Evolutionary conservation across 805 yeast species (phyloP).

Genomic region (Zygosaccharomyces bailii): DNA sequence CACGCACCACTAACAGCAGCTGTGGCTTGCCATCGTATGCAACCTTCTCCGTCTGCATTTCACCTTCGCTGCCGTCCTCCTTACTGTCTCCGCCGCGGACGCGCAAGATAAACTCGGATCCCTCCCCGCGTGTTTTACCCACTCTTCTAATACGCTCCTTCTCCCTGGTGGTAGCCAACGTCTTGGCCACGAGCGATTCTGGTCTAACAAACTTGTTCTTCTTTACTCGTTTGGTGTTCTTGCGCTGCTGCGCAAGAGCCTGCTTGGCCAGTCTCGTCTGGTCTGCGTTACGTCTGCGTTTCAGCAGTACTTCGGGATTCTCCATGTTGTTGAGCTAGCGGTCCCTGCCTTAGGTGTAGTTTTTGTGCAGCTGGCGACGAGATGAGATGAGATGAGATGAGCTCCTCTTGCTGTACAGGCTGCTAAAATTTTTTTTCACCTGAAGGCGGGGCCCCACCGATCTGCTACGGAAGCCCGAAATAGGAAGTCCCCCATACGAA

Average conservation of each 20-base stretch:
- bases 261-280: slow-evolving; percentile 70
- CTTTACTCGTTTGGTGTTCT: slow-evolving; percentile 42
- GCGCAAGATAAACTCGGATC: slow-evolving; percentile 36
- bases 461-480: too few relatives aligned
- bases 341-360: not conserved
- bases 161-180: slow-evolving; percentile 64
- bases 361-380: not conserved
- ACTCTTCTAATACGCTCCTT: slow-evolving; percentile 63
- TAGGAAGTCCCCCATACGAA: too few relatives aligned
- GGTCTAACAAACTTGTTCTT: slow-evolving; percentile 64
- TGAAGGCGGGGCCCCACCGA: too few relatives aligned
- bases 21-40: slow-evolving; percentile 43
- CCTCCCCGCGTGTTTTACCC: slow-evolving; percentile 34
- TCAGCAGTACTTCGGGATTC: slow-evolving; percentile 72
- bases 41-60: slow-evolving; percentile 20
- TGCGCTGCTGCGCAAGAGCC: slow-evolving; percentile 53
- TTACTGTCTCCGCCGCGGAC: slow-evolving; percentile 25
- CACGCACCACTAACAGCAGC: slow-evolving; percentile 63
- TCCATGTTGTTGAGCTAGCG: slow-evolving; percentile 38
- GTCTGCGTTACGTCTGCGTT: slow-evolving; percentile 77
- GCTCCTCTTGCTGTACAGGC: too few relatives aligned
- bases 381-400: not conserved
- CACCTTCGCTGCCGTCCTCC: slow-evolving; percentile 12
- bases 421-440: slow-evolving; percentile 7
- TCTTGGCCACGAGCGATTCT: slow-evolving; percentile 66